Evolutionary conservation across 2,329 filamentous ascomycete genomes (phyloP), one percentile per base, ranked within the genome.

Genomic region (Venturiaceae sp.): DNA sequence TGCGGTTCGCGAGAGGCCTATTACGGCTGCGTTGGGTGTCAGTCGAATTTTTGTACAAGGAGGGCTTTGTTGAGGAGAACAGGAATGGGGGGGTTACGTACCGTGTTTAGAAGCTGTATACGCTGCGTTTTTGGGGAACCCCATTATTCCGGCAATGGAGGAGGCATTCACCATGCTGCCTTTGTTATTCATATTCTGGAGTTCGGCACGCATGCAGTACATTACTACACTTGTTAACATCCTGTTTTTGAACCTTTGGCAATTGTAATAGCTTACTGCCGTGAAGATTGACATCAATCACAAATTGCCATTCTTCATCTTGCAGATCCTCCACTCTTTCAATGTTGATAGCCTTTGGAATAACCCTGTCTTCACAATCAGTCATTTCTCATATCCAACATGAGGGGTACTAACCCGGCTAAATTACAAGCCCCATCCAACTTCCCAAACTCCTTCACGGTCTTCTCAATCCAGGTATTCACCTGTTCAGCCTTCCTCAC

Each of bases 131-230:
- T 70, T 67, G 55, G 62, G 62, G 19, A 66, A 69, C 66, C 75
- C 76, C 60, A 74, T 72, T 2, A 77, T 66, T 5, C 81, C 81
- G 34, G 79, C 76, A 32, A 79, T 78, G 44, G 77, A 82, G 28
- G 77, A 73, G 28, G 80, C 73, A 60, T 74, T 74, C 6, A 75
- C 72, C 26, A 76, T 73, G 0, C 67, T 66, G 0, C 70, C 69
- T 0, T 50, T 62, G 37, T 70, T 65, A 11, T 66, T 67, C 53
- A 83, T 74, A 44, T 74, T 72, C 3, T 64, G 65, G 7, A 75
- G 60, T 55, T 76, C 69, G 1, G 71, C 71, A 36, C 71, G 65
- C 54, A 74, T 53, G 37, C 67, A 74, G 34, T 72, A 70, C 65
- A 74, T 67, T 53, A 74, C 37, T 0, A 72, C 71, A 5, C 66